Evolutionary conservation across 139 green algal genomes (phyloP).

Genomic region (Chlamydomonas sp.): DNA sequence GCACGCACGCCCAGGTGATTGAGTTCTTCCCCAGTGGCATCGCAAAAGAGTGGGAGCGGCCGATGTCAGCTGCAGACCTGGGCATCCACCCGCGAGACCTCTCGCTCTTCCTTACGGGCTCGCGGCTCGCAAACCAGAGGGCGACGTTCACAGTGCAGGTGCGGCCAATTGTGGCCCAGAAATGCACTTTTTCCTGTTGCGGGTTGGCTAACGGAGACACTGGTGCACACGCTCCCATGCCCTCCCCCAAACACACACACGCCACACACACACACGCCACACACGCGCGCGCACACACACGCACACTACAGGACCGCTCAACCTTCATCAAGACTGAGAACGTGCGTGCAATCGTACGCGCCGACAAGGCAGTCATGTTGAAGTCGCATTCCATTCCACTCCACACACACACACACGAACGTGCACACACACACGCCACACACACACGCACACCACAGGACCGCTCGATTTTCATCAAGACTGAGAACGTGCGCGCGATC

Average conservation of each 20-base stretch:
- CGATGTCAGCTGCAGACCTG: constrained; percentile 21
- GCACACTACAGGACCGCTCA: constrained; percentile 7
- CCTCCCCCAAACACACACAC: no score
- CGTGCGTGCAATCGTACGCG: constrained; percentile 5
- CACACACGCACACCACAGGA: no score
- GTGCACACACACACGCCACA: no score
- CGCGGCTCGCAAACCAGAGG: constrained; percentile 14
- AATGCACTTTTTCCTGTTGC: no score
- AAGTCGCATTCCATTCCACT: constrained; percentile 3
- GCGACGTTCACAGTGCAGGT: constrained; percentile 23
- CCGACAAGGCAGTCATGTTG: constrained; percentile 9
- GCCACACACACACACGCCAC: no score
- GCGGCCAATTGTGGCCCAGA: no score
- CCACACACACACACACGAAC: no score
- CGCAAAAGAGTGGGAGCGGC: constrained; percentile 18
- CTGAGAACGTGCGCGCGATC: constrained; percentile 11
- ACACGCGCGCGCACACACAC: no score
- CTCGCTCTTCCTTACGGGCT: constrained; percentile 15
- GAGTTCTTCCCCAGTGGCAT: constrained; percentile 23
- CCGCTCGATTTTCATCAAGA: constrained; percentile 21
- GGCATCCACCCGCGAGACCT: constrained; percentile 35
- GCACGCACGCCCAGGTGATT: no score
- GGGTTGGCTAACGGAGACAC: no score
- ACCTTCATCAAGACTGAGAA: constrained; percentile 25
- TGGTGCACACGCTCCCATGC: no score